phyloP scores from a whole-genome alignment of 345 rosid genomes.

The Mallotus nudiflorus region DNA sequence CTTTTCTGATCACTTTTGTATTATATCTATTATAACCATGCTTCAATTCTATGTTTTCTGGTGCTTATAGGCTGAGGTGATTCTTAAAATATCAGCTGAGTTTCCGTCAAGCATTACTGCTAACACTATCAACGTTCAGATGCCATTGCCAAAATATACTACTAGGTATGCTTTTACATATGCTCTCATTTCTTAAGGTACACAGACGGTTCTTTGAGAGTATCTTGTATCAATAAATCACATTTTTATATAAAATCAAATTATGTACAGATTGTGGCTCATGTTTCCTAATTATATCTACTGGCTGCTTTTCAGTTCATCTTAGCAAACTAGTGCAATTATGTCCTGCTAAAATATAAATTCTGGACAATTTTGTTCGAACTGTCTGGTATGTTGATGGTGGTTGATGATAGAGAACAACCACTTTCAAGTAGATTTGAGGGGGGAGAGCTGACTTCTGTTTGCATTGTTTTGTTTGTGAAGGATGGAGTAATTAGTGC shows the following conservation, averaged over 20 bases:
- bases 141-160: constrained; percentile 94
- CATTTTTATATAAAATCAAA: not conserved
- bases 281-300: not conserved
- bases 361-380: not conserved
- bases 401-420: not conserved
- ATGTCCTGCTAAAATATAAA: not conserved
- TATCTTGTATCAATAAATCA: not conserved
- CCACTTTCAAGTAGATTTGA: not conserved
- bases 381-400: too few species aligned
- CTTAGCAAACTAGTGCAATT: not conserved
- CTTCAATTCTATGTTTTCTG: constrained; percentile 8
- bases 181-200: constrained; percentile 4
- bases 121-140: constrained; percentile 75
- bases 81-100: constrained; percentile 79
- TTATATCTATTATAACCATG: not conserved
- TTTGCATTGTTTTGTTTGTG: not conserved
- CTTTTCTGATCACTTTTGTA: not conserved
- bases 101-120: constrained; percentile 77
- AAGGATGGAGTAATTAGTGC: not conserved
- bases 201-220: not conserved
- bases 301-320: not conserved
- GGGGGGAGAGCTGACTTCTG: not conserved
- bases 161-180: constrained; percentile 50
- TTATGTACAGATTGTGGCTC: not conserved
- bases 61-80: constrained; percentile 83